Base-by-base conservation (phyloP, 225 moss, liverwort and hornwort genomes). In the Takakia lepidozioides region DNA sequence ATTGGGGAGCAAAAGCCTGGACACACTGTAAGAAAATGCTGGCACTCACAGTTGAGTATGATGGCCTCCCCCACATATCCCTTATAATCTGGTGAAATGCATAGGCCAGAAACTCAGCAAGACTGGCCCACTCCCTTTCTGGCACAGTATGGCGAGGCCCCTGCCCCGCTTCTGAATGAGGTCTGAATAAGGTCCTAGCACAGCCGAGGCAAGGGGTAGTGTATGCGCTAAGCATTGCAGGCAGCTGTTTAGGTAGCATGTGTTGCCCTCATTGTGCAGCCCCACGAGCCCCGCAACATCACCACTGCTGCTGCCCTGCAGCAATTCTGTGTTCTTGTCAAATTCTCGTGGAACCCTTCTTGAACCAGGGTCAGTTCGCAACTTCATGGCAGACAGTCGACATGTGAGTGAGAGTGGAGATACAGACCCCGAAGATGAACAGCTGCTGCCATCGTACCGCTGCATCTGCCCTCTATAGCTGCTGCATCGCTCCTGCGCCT, bases 221-320 rank as follows among this genome's bases (percentile, higher is more conserved):
- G 71, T 81, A 61, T 85, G 85, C 19, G 81, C 67, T 36, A 81
- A 68, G 57, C 81, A 77, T 54, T 81, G 81, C 74, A 85, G 61
- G 40, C 81, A 77, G 56, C 80, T 80, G 48, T 85, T 80, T 28
- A 85, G 72, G 53, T 85, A 80, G 57, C 84, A 85, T 0, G 85
- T 85, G 50, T 85, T 85, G 51, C 85, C 85, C 40, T 85, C 81
- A 59, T 81, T 85, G 32, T 56, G 23, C 2, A 85, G 65, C 18
- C 85, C 85, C 48, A 77, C 77, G 15, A 85, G 62, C 25, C 81
- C 85, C n/a, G n/a, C n/a, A n/a, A n/a, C n/a, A n/a, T n/a, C n/a
- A n/a, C n/a, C n/a, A n/a, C n/a, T n/a, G n/a, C n/a, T n/a, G n/a
- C n/a, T n/a, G n/a, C n/a, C n/a, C n/a, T n/a, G n/a, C n/a, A n/a